phyloP scores from a whole-genome alignment of 139 green algal species.

The Coelastrella sp. region DNA sequence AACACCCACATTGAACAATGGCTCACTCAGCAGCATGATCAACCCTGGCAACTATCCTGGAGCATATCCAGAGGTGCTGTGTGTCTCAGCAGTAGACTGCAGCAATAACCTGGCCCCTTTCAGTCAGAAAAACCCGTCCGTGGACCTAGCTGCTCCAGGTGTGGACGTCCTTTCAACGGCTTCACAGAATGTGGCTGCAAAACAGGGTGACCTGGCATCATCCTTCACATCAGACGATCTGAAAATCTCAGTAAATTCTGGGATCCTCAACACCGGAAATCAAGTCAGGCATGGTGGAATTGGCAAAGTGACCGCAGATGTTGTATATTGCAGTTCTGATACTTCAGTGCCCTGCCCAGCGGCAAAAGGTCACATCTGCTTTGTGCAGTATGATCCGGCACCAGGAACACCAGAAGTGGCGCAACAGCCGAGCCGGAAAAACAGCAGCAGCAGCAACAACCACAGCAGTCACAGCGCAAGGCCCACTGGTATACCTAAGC shows the following conservation, averaged over 20 bases:
- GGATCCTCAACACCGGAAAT: neutral
- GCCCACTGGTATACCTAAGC: neutral
- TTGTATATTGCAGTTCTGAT: conserved; percentile 13
- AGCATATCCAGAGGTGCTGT: conserved; percentile 28
- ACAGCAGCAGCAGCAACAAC: neutral
- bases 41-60: conserved; percentile 34
- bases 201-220: neutral
- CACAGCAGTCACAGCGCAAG: neutral
- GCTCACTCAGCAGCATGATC: neutral
- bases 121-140: conserved; percentile 22
- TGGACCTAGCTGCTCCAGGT: conserved; percentile 38
- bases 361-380: conserved; percentile 23
- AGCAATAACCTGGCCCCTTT: neutral
- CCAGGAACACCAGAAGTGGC: neutral
- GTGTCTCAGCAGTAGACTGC: conserved; percentile 34
- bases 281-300: neutral
- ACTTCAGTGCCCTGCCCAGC: neutral
- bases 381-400: conserved; percentile 27
- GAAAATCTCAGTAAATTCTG: neutral
- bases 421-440: neutral
- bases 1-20: neutral
- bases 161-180: conserved; percentile 29
- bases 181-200: neutral
- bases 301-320: neutral
- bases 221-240: neutral